Conservation (phyloP, 192 early-diverging fungal species). For the Coemansia sp. region DNA sequence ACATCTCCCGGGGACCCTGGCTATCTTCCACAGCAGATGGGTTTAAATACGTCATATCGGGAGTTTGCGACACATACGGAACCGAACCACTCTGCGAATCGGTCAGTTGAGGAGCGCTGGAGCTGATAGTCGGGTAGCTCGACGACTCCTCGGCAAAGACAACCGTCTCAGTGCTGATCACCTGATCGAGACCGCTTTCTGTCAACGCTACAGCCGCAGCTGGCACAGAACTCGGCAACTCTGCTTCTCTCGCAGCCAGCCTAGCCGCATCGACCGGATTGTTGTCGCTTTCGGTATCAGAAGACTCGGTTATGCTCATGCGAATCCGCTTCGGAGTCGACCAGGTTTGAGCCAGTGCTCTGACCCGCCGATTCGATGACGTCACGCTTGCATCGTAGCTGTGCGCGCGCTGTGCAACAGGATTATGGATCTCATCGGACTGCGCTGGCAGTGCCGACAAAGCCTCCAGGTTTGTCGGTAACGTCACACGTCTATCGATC, state of each 20-base stretch:
- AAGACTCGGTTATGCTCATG: slow-evolving; percentile 23
- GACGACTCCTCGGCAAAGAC: slow-evolving; percentile 22
- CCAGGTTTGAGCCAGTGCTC: slow-evolving; percentile 5
- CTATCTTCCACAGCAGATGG: not conserved
- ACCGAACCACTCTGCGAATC: not conserved
- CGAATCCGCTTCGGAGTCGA: slow-evolving; percentile 45
- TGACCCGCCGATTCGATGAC: not conserved
- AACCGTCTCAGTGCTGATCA: not conserved
- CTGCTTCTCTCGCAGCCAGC: not conserved
- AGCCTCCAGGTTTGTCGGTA: not conserved
- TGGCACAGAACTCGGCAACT: not conserved
- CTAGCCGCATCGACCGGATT: not conserved
- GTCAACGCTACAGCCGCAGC: not conserved
- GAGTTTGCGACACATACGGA: slow-evolving; percentile 19
- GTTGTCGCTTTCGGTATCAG: slow-evolving; percentile 6
- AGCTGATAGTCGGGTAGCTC: slow-evolving; percentile 8
- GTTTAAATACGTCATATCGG: not conserved
- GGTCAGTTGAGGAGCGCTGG: slow-evolving; percentile 5
- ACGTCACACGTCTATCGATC: slow-evolving; percentile 9
- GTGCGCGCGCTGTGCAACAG: not conserved
- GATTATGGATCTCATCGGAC: not conserved
- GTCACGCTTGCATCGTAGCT: slow-evolving; percentile 1
- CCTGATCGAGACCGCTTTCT: not conserved
- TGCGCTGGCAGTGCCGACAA: not conserved
- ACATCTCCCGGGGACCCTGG: not conserved